phyloP scores from a whole-genome alignment of 179 eudicot genomes.

The Nepenthes alata region DNA sequence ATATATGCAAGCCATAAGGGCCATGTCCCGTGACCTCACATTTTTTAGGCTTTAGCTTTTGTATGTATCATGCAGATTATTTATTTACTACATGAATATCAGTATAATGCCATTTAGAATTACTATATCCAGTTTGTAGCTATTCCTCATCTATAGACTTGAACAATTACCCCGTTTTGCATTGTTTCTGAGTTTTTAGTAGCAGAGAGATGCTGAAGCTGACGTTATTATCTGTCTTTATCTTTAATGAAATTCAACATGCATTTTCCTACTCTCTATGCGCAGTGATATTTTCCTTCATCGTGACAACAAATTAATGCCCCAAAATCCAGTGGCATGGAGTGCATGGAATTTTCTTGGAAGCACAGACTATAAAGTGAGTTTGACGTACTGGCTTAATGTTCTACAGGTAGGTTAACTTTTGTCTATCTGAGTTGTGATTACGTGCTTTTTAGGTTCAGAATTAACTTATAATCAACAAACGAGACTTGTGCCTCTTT shows the following conservation, averaged over 20 bases:
- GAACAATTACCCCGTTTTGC: background rate
- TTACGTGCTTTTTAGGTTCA: too few relatives aligned
- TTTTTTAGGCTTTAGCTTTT: too few relatives aligned
- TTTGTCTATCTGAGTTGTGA: too few relatives aligned
- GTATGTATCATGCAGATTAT: too few relatives aligned
- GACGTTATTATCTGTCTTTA: background rate
- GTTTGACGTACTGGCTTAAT: conserved; percentile 65
- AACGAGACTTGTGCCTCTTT: too few relatives aligned
- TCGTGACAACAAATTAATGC: conserved; percentile 70
- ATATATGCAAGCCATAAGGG: too few relatives aligned
- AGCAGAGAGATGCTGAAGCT: background rate
- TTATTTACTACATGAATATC: too few relatives aligned
- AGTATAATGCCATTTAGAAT: too few relatives aligned
- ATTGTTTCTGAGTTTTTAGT: background rate
- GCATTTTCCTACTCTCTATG: conserved; percentile 12
- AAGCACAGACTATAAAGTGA: conserved; percentile 45
- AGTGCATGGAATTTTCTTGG: conserved; percentile 95
- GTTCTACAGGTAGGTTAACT: conserved; percentile 29
- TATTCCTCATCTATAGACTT: too few relatives aligned
- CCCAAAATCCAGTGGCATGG: conserved; percentile 84
- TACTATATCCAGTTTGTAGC: too few relatives aligned
- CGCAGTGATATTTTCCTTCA: conserved; percentile 91
- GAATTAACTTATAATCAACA: too few relatives aligned
- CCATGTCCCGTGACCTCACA: too few relatives aligned
- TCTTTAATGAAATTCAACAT: background rate